phyloP scores from a whole-genome alignment of 2,329 filamentous ascomycete genomes.

The Ciborinia camelliae region DNA sequence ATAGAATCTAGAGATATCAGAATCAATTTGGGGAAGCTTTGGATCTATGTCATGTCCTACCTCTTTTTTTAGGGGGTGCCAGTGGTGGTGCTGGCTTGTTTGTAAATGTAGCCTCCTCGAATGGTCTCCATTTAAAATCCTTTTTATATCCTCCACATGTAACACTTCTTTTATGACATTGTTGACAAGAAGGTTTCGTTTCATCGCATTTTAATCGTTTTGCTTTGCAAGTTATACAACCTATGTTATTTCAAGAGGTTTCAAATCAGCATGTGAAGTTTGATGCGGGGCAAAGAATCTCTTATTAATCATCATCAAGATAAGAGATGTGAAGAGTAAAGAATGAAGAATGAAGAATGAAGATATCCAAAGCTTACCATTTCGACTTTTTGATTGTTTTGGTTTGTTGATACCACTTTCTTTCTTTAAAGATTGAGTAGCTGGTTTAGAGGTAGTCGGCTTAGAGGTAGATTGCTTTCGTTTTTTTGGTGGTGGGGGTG shows the following conservation, averaged over 20 bases:
- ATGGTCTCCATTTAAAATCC: slow-evolving; percentile 71
- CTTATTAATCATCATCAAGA: slow-evolving; percentile 32
- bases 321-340: slow-evolving; percentile 28
- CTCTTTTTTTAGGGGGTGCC: slow-evolving; percentile 30
- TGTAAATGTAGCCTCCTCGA: slow-evolving; percentile 59
- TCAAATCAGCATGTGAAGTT: slow-evolving; percentile 20
- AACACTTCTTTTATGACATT: slow-evolving; percentile 63
- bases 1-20: slow-evolving; percentile 31
- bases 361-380: slow-evolving; percentile 52
- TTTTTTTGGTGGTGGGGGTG: slow-evolving; percentile 27
- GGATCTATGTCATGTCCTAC: slow-evolving; percentile 22
- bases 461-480: slow-evolving; percentile 31
- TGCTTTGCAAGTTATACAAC: slow-evolving; percentile 70
- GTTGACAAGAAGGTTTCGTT: slow-evolving; percentile 63
- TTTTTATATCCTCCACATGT: slow-evolving; percentile 70
- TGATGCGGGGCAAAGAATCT: slow-evolving; percentile 9
- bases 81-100: slow-evolving; percentile 39
- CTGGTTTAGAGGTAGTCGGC: slow-evolving; percentile 25
- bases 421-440: slow-evolving; percentile 31
- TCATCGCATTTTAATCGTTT: slow-evolving; percentile 74
- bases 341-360: too few species aligned
- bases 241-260: slow-evolving; percentile 41
- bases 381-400: slow-evolving; percentile 72
- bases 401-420: slow-evolving; percentile 50
- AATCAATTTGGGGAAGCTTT: not conserved